Conservation (phyloP, 2,329 filamentous ascomycete genomes). For the Sporothrix mexicana region DNA sequence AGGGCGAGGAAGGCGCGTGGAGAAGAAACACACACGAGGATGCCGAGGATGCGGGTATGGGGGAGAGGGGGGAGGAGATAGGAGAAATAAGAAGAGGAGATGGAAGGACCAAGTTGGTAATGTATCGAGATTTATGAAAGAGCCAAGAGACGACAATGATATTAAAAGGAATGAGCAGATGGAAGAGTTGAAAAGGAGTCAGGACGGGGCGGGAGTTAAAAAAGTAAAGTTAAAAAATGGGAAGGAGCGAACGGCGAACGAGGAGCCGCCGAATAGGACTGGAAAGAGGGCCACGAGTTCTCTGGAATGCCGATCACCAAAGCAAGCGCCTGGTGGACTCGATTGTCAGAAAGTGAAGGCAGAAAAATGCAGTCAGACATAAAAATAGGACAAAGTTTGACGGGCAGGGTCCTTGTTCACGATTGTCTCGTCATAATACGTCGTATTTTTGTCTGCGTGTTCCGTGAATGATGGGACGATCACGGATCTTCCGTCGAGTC, state of each 20-base stretch:
- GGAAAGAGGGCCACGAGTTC: neutral
- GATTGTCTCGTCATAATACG: neutral
- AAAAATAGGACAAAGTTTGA: neutral
- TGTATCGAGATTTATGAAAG: neutral
- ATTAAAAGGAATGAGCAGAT: constrained; percentile 13
- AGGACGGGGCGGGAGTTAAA: constrained; percentile 5
- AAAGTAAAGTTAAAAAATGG: neutral
- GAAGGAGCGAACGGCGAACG: constrained; percentile 2
- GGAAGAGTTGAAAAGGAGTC: neutral
- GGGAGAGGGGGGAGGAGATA: neutral
- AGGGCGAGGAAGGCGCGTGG: neutral
- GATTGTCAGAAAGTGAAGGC: neutral
- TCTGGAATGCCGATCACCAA: constrained; percentile 23
- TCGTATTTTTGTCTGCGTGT: neutral
- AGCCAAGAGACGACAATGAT: constrained; percentile 9
- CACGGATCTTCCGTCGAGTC: neutral
- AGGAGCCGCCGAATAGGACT: neutral
- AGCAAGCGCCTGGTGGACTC: neutral
- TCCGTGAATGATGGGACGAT: neutral
- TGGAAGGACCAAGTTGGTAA: neutral
- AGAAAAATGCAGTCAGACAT: constrained; percentile 8
- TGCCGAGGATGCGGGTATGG: constrained; percentile 18
- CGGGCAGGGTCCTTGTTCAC: constrained; percentile 7
- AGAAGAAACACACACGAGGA: neutral
- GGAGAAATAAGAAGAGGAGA: neutral